Percentiles rank a stretch among this genome's conserved stretches.
Conservation (phyloP, 2,329 filamentous ascomycete species). For the Aspergillus nomiae region DNA sequence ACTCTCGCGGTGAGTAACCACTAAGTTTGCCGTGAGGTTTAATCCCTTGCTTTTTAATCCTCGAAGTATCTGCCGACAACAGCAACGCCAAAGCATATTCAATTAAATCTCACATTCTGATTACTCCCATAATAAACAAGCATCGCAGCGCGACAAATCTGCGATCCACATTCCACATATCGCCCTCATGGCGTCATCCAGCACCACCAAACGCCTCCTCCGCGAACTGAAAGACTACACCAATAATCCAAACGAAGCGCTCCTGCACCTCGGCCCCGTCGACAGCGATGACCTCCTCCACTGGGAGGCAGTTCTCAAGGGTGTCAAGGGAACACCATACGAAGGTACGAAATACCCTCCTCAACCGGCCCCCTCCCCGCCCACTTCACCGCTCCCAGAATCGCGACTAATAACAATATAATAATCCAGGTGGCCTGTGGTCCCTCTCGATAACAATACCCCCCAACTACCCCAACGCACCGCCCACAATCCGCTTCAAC, state of each 20-base stretch:
- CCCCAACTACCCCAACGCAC: conserved; percentile 72
- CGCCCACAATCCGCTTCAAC: conserved; percentile 77
- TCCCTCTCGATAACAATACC: conserved; percentile 77
- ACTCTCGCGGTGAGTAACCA: neutral
- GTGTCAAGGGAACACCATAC: conserved; percentile 60
- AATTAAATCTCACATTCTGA: neutral
- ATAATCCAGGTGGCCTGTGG: conserved; percentile 70
- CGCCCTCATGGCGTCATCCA: conserved; percentile 28
- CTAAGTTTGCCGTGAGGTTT: neutral
- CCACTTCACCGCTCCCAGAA: neutral
- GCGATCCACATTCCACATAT: conserved; percentile 13
- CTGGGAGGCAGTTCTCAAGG: conserved; percentile 63
- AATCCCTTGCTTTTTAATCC: conserved; percentile 4
- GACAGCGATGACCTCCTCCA: conserved; percentile 60
- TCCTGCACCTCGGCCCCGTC: conserved; percentile 59
- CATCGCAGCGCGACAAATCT: neutral
- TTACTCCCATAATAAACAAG: neutral
- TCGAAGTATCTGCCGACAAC: conserved; percentile 6
- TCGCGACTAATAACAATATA: neutral
- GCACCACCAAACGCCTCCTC: conserved; percentile 61
- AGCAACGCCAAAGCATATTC: neutral
- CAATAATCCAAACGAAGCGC: conserved; percentile 57
- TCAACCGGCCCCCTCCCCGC: neutral
- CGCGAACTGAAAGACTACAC: conserved; percentile 63
- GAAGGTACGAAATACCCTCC: conserved; percentile 49